Base-by-base conservation (phyloP, 306 rosid species). In the Phaseolus lunatus region DNA sequence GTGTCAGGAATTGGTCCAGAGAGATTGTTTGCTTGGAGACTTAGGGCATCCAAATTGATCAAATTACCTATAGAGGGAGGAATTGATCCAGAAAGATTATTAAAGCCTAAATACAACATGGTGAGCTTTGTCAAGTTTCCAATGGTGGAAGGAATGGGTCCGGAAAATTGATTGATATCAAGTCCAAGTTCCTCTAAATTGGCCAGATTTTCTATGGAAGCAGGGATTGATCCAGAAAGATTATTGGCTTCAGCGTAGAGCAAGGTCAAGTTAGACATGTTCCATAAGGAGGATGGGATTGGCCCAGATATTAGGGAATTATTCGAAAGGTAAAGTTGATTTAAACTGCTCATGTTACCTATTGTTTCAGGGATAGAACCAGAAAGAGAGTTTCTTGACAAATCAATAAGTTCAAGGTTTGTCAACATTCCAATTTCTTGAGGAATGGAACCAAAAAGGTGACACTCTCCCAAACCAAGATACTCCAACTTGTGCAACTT, bases 391-490 rank as follows among this genome's bases (percentile, higher is more conserved):
- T 84, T 84, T 0, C 0, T 0, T 41, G 74, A 67, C 45, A 85
- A 63, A 26, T 77, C 83, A 22, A 85, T 7, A 13, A 6, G 0
- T 9, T 0, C 0, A 9, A 85, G 75, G 1, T 78, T 66, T 41
- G 72, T 44, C 72, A 85, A 24, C 64, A 77, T 67, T 26, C 87
- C 88, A 15, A 81, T 75, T 79, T 82, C 82, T 47, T 8, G 23
- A 0, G 88, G 84, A 39, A 82, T 79, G 7, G 77, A n/a, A 82
- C 84, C 87, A 14, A 23, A 63, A 1, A 84, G 29, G 0, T 19
- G 3, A 52, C 49, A 67, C 1, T 0, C 0, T 9, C 1, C n/a
- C 19, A 78, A 1, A 2, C 0, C 47, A 5, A 76, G 50, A 45
- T 6, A 35, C 45, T 1, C 7, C n/a, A 85, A 29, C 5, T 73